Conservation (phyloP, 805 yeast species). For the Kuraishia hungarica region DNA sequence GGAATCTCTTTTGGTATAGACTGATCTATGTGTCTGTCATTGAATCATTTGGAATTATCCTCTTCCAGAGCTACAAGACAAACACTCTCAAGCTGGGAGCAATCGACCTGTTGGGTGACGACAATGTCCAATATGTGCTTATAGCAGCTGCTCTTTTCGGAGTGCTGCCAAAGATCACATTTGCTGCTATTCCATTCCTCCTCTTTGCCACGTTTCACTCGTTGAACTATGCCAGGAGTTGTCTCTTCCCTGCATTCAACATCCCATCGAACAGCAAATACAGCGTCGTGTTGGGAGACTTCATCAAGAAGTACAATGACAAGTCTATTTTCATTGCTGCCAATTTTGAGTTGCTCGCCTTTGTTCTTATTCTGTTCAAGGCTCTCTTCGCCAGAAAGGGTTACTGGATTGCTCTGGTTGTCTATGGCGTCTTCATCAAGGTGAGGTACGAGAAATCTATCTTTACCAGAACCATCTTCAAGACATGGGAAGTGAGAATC, state of each 20-base stretch:
- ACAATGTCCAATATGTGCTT: conserved; percentile 64
- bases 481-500: conserved; percentile 58
- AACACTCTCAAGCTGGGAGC: conserved; percentile 18
- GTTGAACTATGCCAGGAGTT: conserved; percentile 58
- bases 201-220: conserved; percentile 79
- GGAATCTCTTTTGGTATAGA: conserved; percentile 43
- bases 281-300: conserved; percentile 10
- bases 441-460: conserved; percentile 69
- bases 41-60: conserved; percentile 68
- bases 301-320: conserved; percentile 49
- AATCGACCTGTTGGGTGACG: conserved; percentile 39
- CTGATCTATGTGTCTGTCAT: conserved; percentile 55
- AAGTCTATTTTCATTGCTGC: conserved; percentile 52
- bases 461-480: conserved; percentile 61
- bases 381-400: conserved; percentile 48
- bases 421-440: conserved; percentile 60
- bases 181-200: conserved; percentile 66
- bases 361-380: conserved; percentile 21
- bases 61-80: conserved; percentile 46
- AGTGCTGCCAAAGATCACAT: conserved; percentile 47
- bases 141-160: conserved; percentile 46
- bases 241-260: conserved; percentile 57
- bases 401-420: conserved; percentile 49
- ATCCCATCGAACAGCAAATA: conserved; percentile 7
- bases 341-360: conserved; percentile 34